These are phyloP conservation scores for Hemerocallis citrina DNA, from an alignment of 106 monocot genomes.

Conservation along the genomic window DNA sequence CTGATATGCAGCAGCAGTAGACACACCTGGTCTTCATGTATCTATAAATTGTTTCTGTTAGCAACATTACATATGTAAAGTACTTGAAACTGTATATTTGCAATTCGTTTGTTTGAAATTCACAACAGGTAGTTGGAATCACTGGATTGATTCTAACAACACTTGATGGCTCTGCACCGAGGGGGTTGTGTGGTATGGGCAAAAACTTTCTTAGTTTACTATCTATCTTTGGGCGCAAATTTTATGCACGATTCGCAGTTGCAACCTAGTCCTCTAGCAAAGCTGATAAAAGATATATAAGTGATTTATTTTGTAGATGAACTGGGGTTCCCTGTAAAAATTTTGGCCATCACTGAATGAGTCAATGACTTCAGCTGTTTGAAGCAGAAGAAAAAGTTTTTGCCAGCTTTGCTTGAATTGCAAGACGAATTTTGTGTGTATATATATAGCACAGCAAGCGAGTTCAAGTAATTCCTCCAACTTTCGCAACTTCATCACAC, in stretches of 20 bases:
- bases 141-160: conserved; percentile 89
- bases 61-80: too few species aligned
- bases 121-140: conserved; percentile 72
- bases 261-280: too few species aligned
- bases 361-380: conserved; percentile 90
- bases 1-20: too few species aligned
- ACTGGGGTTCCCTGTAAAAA: conserved; percentile 89
- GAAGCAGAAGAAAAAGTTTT: conserved; percentile 85
- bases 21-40: too few species aligned
- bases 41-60: too few species aligned
- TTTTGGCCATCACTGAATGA: conserved; percentile 87
- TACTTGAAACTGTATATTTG: too few species aligned
- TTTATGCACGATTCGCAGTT: not conserved
- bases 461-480: too few species aligned
- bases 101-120: too few species aligned
- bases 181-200: conserved; percentile 92
- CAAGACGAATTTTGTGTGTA: not conserved
- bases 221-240: not conserved
- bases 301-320: conserved; percentile 97
- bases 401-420: conserved; percentile 73
- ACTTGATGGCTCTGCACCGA: conserved; percentile 89
- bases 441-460: too few species aligned
- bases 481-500: too few species aligned
- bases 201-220: not conserved
- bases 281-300: too few species aligned